A percentile compares a stretch with the other conserved stretches of the same genome.
Conservation (phyloP, 306 rosid species). For the Sindora glabra region DNA sequence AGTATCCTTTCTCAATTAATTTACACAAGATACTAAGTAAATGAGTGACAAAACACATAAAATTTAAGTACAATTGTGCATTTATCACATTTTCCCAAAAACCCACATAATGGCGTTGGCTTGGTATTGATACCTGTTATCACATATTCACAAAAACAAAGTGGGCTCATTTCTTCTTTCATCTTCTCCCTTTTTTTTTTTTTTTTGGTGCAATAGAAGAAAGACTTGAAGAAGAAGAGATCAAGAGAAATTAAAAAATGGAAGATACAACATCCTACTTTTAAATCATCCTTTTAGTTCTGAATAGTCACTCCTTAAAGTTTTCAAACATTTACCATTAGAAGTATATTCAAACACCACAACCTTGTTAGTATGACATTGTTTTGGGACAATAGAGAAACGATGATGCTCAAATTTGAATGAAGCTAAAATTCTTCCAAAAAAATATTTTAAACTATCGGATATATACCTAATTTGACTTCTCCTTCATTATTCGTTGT, state of each 20-base stretch:
- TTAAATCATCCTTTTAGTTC: background rate
- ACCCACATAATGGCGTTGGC: too few relatives aligned
- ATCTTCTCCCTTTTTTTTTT: background rate
- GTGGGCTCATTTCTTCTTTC: background rate
- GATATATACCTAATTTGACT: constrained; percentile 58
- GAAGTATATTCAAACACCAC: background rate
- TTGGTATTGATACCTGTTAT: constrained; percentile 90
- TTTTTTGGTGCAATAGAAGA: background rate
- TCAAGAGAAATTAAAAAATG: background rate
- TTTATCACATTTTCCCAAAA: too few relatives aligned
- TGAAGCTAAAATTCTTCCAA: background rate
- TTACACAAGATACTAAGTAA: too few relatives aligned
- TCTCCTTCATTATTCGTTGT: constrained; percentile 97
- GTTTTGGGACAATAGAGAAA: background rate
- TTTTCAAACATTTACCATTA: background rate
- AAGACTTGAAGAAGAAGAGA: background rate
- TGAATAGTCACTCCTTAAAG: background rate
- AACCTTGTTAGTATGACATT: background rate
- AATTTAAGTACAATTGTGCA: too few relatives aligned
- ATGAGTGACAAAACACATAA: too few relatives aligned
- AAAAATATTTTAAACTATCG: constrained; percentile 24
- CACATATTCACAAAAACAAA: constrained; percentile 7
- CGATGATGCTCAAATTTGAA: background rate
- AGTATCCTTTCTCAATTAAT: too few relatives aligned
- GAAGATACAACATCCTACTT: background rate